Evolutionary conservation across 306 rosid species (phyloP), one percentile per base, ranked within the genome.

Genomic region (Cyclanthera cordifolia): DNA sequence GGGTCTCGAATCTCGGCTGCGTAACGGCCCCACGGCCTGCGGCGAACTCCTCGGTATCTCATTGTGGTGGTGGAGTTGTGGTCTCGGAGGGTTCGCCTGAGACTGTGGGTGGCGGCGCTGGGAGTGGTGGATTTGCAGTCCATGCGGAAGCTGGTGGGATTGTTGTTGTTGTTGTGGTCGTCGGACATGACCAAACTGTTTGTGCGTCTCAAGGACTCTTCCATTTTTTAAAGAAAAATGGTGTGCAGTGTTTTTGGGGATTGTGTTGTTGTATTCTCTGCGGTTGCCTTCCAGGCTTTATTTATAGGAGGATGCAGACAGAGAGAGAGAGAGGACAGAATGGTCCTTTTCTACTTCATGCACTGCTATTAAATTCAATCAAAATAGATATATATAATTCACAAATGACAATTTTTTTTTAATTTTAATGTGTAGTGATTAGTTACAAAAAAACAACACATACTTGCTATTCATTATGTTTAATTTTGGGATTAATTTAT

Each of bases 11-110:
- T 91, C 82, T 91, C 97, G 2, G 97, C 97, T 0, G 97, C 97
- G 63, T 91, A 91, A 30, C 97, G 90, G 0, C 97, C 97, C 97
- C 97, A 91, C 0, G 97, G 97, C 74, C 97, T 73, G 2, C 97
- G 90, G 13, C 97, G 79, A 0, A 91, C 97, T 4, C 97, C 97
- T 0, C 97, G 95, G 85, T 91, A 91, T 65, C 96, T 77, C 53
- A 82, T 28, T 0, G 81, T 72, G 11, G 80, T 51, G 15, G 1
- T 39, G 51, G 69, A 41, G 69, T 21, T 63, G 20, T 63, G 69
- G 6, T 63, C 69, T 63, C 52, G 48, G 52, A 63, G 52, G 0
- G 52, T 20, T 12, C 69, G 30, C 32, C 43, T 21, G 34, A 63
- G 52, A 6, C 30, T 13, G 49, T 2, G 1, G n/a, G 48, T 9